A percentile compares a stretch with the other conserved stretches of the same genome.
Conservation (phyloP, 305 asterid species). For the Salvia sclarea region DNA sequence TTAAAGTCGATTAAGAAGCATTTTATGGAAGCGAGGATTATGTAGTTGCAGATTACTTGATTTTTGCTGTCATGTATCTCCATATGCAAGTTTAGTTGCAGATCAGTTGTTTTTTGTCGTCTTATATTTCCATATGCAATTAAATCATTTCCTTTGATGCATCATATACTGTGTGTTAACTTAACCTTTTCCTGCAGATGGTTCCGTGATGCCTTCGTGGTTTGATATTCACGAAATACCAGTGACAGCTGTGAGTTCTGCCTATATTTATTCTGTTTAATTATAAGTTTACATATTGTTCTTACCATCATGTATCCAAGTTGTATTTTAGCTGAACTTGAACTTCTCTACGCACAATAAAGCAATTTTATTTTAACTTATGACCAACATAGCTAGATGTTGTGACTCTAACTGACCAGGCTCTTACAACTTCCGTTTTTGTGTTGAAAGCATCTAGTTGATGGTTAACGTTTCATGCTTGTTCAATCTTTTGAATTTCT, state of each 20-base stretch:
- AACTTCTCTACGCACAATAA: slow-evolving; percentile 11
- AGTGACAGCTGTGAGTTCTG: slow-evolving; percentile 77
- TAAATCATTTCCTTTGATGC: not conserved
- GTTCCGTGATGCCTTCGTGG: slow-evolving; percentile 94
- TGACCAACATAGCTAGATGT: not conserved
- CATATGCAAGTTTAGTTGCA: not conserved
- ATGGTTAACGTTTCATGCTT: not conserved
- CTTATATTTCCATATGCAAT: not conserved
- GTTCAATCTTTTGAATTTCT: not conserved
- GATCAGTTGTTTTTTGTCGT: not conserved
- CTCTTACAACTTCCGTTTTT: slow-evolving; percentile 2
- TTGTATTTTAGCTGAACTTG: not conserved
- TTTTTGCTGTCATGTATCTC: not conserved
- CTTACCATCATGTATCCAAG: not conserved
- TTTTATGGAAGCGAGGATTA: not conserved
- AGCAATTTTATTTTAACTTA: slow-evolving; percentile 7
- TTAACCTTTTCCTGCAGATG: slow-evolving; percentile 51
- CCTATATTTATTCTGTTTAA: slow-evolving; percentile 25
- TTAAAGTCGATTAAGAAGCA: slow-evolving; percentile 9
- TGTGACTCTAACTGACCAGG: not conserved
- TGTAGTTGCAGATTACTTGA: slow-evolving; percentile 2
- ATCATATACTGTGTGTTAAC: not conserved
- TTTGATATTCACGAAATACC: slow-evolving; percentile 93
- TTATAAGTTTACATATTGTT: not conserved
- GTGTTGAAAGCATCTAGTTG: not conserved